phyloP scores from a whole-genome alignment of 805 yeast genomes.

The Crinitomyces ghanaensis region DNA sequence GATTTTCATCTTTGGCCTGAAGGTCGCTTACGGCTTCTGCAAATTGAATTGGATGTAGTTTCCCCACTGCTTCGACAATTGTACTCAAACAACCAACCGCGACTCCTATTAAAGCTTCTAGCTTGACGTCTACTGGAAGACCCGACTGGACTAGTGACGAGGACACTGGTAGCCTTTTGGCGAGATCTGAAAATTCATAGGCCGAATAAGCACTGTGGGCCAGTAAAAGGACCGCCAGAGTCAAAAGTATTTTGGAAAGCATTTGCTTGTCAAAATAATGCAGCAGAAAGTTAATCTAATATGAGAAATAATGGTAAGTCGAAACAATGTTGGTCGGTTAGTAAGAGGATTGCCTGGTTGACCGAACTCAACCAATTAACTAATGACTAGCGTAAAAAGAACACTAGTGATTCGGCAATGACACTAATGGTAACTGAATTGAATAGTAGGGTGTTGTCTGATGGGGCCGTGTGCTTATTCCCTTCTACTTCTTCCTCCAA shows the following conservation, averaged over 20 bases:
- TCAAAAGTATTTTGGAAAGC: conserved; percentile 8
- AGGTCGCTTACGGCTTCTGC: conserved; percentile 37
- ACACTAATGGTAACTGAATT: no score
- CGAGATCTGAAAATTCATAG: conserved; percentile 17
- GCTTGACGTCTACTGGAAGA: conserved; percentile 19
- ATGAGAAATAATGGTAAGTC: no score
- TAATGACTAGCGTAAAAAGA: no score
- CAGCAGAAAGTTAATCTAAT: no score
- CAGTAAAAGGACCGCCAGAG: conserved; percentile 12
- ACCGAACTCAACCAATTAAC: no score
- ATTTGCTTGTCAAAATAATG: no score
- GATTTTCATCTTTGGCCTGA: conserved; percentile 29
- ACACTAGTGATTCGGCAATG: no score
- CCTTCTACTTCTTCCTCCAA: no score
- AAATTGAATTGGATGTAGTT: conserved; percentile 38
- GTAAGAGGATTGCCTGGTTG: no score
- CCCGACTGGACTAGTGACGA: conserved; percentile 8
- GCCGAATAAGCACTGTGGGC: conserved; percentile 20
- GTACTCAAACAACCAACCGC: conserved; percentile 30
- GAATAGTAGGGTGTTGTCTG: no score
- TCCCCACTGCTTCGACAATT: conserved; percentile 22
- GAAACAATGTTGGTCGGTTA: no score
- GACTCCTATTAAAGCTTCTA: conserved; percentile 42
- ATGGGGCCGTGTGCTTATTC: no score
- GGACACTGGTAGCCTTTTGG: conserved; percentile 10